Percentiles rank a stretch among this genome's conserved stretches.
These are phyloP conservation scores for Lachancea cidri DNA, from an alignment of 805 yeast genomes.

Conservation along the genomic window DNA sequence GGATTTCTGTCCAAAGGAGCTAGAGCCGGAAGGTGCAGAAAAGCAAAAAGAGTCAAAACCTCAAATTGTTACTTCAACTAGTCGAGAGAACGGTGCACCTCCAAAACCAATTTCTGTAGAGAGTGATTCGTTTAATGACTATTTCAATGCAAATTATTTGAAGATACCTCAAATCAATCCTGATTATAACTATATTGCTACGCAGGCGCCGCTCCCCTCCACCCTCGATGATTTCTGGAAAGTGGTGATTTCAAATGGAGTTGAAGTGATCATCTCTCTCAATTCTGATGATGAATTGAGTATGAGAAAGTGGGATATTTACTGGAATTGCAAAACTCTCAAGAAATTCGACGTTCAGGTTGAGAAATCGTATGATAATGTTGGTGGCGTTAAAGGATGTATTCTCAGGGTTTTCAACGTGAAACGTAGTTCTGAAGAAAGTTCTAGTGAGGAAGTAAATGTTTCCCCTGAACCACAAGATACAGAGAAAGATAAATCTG, in stretches of 20 bases:
- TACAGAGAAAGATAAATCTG: slow-evolving; percentile 6
- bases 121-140: slow-evolving; percentile 40
- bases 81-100: no score
- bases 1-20: slow-evolving; percentile 2
- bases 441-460: not conserved
- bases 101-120: not conserved
- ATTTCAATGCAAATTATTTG: slow-evolving; percentile 84
- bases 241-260: slow-evolving; percentile 58
- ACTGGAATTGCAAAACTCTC: slow-evolving; percentile 58
- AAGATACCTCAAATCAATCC: slow-evolving; percentile 36
- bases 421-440: slow-evolving; percentile 8
- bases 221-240: slow-evolving; percentile 91
- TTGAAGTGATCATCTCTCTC: slow-evolving; percentile 69
- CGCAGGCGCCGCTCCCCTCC: slow-evolving; percentile 80
- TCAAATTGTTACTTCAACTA: not conserved
- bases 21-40: not conserved
- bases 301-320: slow-evolving; percentile 74
- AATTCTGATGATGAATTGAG: slow-evolving; percentile 72
- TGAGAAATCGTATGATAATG: slow-evolving; percentile 27
- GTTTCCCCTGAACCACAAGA: slow-evolving; percentile 19
- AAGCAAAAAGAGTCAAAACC: not conserved
- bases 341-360: slow-evolving; percentile 33
- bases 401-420: slow-evolving; percentile 31
- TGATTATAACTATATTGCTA: slow-evolving; percentile 58
- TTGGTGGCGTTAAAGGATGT: slow-evolving; percentile 29